Evolutionary conservation across 441 rosid species (phyloP), one percentile per base, ranked within the genome.

Genomic region (Biscutella auriculata): DNA sequence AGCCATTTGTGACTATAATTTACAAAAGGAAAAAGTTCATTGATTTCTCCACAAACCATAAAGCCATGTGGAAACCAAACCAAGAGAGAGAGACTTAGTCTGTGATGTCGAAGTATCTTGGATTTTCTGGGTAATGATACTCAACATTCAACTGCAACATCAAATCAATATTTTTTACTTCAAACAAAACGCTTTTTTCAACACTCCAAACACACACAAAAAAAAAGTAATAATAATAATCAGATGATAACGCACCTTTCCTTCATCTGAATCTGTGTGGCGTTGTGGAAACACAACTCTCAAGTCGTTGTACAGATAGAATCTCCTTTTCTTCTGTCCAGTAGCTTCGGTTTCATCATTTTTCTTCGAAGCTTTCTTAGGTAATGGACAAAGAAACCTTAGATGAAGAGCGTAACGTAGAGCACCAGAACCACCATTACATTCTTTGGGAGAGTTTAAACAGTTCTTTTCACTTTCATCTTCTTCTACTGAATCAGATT

Each of bases 251-350:
- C 74, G 55, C 80, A 92, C 98, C 98, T 88, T 84, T 72, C 98
- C 96, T 79, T 92, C 98, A 62, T 92, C 98, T 17, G 87, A 60
- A 56, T 92, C 98, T 26, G 96, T 77, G 78, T 92, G 98, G 54
- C 96, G 95, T 65, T 92, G 98, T 50, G 98, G 96, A 70, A 92
- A 92, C 47, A 92, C 91, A 1, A 80, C 95, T 72, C 92, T 84
- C 77, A 92, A 53, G 63, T 92, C 98, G 58, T 88, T 92, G 75
- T 84, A 88, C 47, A 92, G 67, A 70, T 86, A 92, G 79, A 92
- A 92, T 53, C 87, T 85, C 35, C 94, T 73, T 42, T 55, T 60
- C 66, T 76, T 75, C 62, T 70, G 73, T 10, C 76, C 78, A 15
- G 62, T 65, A 28, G 73, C 65, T 27, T 50, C 61, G 12, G 76